These are phyloP conservation scores for Stylosanthes scabra DNA, from an alignment of 331 rosid species.

Conservation along the genomic window DNA sequence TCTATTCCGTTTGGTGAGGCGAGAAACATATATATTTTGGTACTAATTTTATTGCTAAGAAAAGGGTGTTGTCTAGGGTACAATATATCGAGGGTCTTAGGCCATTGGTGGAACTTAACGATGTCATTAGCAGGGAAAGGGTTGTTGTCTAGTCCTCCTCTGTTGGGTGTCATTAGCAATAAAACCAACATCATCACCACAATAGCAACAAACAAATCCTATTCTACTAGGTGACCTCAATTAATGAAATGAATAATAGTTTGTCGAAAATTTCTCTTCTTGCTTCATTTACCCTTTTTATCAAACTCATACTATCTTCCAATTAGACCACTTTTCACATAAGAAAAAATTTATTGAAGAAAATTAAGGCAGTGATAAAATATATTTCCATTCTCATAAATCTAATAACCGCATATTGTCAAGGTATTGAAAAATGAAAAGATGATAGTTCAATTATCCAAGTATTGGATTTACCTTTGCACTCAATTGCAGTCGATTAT, in stretches of 20 bases:
- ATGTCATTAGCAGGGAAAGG: too few species aligned
- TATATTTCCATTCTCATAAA: conserved; percentile 31
- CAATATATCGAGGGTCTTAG: too few species aligned
- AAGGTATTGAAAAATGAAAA: neutral
- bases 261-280: conserved; percentile 8
- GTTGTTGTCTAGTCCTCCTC: too few species aligned
- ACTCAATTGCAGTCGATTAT: conserved; percentile 72
- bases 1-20: too few species aligned
- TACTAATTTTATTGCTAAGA: too few species aligned
- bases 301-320: conserved; percentile 26
- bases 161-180: too few species aligned
- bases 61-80: too few species aligned
- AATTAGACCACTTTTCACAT: conserved; percentile 20
- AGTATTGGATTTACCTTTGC: conserved; percentile 72
- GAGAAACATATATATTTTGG: too few species aligned
- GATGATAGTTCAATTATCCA: conserved; percentile 36
- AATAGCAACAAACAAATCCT: neutral
- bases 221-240: conserved; percentile 7
- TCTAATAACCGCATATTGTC: conserved; percentile 6
- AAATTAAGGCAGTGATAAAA: conserved; percentile 14
- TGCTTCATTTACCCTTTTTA: conserved; percentile 20
- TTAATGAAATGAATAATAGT: conserved; percentile 21
- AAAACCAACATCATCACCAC: too few species aligned
- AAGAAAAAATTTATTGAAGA: conserved; percentile 17
- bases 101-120: too few species aligned